A percentile compares a stretch with the other conserved stretches of the same genome.
phyloP scores from a whole-genome alignment of 768 basidiomycete genomes.

The Cystobasidiopsis lactophilus region DNA sequence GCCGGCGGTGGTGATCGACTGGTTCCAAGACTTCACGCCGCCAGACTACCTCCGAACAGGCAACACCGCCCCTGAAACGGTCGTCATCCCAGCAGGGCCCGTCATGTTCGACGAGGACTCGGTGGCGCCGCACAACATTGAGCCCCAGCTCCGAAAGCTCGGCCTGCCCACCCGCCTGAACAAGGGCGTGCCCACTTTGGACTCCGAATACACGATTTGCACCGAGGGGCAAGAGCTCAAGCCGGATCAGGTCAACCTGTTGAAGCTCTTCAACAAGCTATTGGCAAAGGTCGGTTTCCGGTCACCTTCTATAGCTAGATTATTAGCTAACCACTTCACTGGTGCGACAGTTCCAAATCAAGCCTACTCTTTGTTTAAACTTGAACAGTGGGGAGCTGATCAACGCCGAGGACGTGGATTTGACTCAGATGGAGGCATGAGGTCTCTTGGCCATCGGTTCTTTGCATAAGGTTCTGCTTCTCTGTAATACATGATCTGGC shows the following conservation, averaged over 20 bases:
- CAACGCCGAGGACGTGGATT: background rate
- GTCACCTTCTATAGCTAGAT: background rate
- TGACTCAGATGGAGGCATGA: background rate
- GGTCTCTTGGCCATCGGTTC: background rate
- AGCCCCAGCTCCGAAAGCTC: conserved; percentile 80
- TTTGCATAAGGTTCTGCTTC: too few relatives aligned
- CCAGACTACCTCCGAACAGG: conserved; percentile 81
- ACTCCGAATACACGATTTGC: conserved; percentile 49
- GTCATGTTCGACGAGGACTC: conserved; percentile 53
- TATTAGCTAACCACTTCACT: background rate
- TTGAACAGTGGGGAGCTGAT: background rate
- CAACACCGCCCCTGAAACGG: conserved; percentile 49
- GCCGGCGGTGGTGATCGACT: conserved; percentile 74
- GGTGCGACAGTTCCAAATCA: conserved; percentile 9
- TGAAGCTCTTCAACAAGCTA: conserved; percentile 74
- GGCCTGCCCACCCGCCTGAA: conserved; percentile 67
- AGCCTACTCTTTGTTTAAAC: background rate
- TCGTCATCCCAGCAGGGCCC: conserved; percentile 60
- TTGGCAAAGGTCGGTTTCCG: conserved; percentile 57
- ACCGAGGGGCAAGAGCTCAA: conserved; percentile 56
- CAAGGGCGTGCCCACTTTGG: conserved; percentile 63
- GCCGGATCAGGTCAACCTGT: conserved; percentile 67
- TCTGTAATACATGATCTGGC: too few relatives aligned
- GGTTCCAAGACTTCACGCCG: conserved; percentile 78
- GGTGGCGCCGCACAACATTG: conserved; percentile 84